These are phyloP conservation scores for Phragmites australis DNA, from an alignment of 176 grass and related monocot species.

Conservation along the genomic window DNA sequence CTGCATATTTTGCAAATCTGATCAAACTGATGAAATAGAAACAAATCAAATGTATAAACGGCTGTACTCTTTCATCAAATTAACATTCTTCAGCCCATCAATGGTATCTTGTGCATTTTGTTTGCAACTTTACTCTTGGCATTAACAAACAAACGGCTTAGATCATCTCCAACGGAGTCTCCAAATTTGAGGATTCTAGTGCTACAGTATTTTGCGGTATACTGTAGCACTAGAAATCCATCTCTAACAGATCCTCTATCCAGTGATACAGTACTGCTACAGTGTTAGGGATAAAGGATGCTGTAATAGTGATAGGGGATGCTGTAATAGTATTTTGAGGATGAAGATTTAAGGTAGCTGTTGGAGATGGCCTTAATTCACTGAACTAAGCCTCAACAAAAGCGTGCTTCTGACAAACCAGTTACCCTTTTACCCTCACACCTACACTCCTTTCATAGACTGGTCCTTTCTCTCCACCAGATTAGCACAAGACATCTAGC, in stretches of 20 bases:
- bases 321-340: too few species aligned
- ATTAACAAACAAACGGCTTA: background rate
- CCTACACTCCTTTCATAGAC: too few species aligned
- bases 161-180: too few species aligned
- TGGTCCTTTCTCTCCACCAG: background rate
- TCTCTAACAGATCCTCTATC: too few species aligned
- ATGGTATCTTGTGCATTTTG: background rate
- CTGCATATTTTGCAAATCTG: background rate
- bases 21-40: background rate
- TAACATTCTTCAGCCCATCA: background rate
- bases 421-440: background rate
- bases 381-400: background rate
- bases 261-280: too few species aligned
- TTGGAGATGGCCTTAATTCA: too few species aligned
- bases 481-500: background rate
- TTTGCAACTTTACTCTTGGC: background rate
- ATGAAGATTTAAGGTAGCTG: too few species aligned
- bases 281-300: too few species aligned
- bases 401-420: conserved; percentile 7
- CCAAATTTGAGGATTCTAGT: too few species aligned
- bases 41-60: background rate
- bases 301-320: too few species aligned
- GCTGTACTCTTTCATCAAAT: background rate
- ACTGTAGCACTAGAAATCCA: too few species aligned
- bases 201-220: too few species aligned